Evolutionary conservation across 306 rosid genomes (phyloP).

Genomic region (Glycine latifolia): DNA sequence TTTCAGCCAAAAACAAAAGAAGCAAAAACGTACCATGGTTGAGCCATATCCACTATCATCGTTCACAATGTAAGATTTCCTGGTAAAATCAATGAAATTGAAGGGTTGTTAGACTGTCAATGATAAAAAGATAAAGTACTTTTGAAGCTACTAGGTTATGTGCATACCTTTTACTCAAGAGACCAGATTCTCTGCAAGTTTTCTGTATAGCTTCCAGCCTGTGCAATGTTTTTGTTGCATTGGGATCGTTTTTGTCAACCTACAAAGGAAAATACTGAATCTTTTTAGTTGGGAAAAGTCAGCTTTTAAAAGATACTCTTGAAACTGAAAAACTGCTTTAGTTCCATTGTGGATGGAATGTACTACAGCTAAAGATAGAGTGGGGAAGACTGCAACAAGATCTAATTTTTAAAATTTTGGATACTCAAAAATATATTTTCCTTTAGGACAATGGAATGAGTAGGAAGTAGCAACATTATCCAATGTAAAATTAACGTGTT

Average conservation of each 20-base stretch:
- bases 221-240: constrained; percentile 82
- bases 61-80: constrained; percentile 67
- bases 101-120: constrained; percentile 46
- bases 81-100: constrained; percentile 42
- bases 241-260: constrained; percentile 89
- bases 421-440: constrained; percentile 16
- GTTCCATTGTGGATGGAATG: constrained; percentile 7
- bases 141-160: constrained; percentile 41
- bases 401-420: constrained; percentile 25
- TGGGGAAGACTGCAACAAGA: not conserved
- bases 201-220: constrained; percentile 81
- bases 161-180: constrained; percentile 67
- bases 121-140: constrained; percentile 10
- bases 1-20: not conserved
- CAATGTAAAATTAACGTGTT: not conserved
- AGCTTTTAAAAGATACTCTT: constrained; percentile 22
- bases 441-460: constrained; percentile 16
- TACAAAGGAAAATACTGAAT: constrained; percentile 46
- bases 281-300: constrained; percentile 30
- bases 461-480: no score
- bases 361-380: not conserved
- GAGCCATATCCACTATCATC: constrained; percentile 54
- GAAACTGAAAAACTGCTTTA: constrained; percentile 32
- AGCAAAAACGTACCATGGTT: constrained; percentile 56
- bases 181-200: constrained; percentile 83